Evolutionary conservation across 1,284 basidiomycete genomes (phyloP), one percentile per base, ranked within the genome.

Genomic region (Lentinus polychrous): DNA sequence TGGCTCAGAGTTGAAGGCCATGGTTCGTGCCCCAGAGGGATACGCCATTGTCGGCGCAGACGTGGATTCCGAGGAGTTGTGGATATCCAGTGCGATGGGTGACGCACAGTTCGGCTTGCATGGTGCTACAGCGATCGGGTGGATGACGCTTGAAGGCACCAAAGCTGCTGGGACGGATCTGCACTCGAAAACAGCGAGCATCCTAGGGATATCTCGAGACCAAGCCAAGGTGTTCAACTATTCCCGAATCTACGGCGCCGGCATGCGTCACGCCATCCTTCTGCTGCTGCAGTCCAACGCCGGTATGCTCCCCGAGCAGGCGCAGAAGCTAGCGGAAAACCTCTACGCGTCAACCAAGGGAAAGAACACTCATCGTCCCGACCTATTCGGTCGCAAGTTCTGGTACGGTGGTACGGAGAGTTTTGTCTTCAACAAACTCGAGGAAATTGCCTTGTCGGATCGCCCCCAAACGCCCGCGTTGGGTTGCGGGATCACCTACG

Each of bases 61-160:
- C 65, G 96, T 99, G 17, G 95, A 99, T 66, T 96, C 92, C 27
- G 94, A 99, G 68, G 96, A 99, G 67, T 74, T 99, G 20, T 99
- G 96, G 96, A 99, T 99, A 57, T 96, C 94, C 41, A 94, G 91
- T 60, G 92, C 94, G 52, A 96, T 98, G 92, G 95, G 95, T 2
- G 96, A 99, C 62, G 92, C 94, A 0, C 95, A 99, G 67, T 97
- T 99, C 63, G 96, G 95, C 7, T 68, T 97, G 50, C 95, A 99
- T 58, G 95, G 96, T 14, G 93, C 94, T 2, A 97, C 94, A 0
- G 94, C 95, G 0, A 86, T 99, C 40, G 96, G 95, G 0, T 99
- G 95, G 96, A 99, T 99, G 95, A 99, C 95, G 10, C 79, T 99
- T 22, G 96, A 99, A 66, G 96, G 96, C 1, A 97, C 94, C n/a